Evolutionary conservation across 2,329 filamentous ascomycete genomes (phyloP).

Genomic region (Cercospora sesami): DNA sequence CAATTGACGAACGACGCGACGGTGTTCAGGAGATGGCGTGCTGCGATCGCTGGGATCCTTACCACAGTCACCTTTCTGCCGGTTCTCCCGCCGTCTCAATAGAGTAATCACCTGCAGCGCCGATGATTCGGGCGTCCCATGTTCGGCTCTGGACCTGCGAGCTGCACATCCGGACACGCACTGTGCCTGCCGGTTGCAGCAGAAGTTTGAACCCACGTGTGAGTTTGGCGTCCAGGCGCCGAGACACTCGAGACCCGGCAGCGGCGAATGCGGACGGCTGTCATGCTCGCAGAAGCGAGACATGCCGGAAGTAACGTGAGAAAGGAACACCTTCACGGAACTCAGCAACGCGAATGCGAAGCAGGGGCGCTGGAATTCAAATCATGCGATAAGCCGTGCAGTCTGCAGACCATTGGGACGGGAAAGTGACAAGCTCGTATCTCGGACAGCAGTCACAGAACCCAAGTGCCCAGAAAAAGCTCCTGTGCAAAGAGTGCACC

Average conservation of each 20-base stretch:
- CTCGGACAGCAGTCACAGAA: not conserved
- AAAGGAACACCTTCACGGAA: not conserved
- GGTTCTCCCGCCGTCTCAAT: not conserved
- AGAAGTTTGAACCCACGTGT: not conserved
- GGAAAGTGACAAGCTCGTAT: not conserved
- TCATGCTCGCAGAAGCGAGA: not conserved
- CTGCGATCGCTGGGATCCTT: not conserved
- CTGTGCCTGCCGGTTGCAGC: not conserved
- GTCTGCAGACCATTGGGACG: not conserved
- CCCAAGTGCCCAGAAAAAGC: not conserved
- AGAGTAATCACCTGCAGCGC: not conserved
- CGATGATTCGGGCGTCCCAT: not conserved
- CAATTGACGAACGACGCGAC: not conserved
- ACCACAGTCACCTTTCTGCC: not conserved
- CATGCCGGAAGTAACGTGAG: not conserved
- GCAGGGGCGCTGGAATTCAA: not conserved
- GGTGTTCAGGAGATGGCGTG: not conserved
- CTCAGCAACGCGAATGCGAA: not conserved
- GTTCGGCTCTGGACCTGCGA: not conserved
- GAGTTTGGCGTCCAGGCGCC: not conserved
- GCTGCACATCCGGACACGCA: not conserved
- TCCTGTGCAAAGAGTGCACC: not conserved
- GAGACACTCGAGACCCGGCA: not conserved
- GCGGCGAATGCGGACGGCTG: not conserved
- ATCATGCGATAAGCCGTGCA: not conserved